phyloP scores from a whole-genome alignment of 2,329 filamentous ascomycete genomes.

The Pseudocercospora pini-densiflorae region DNA sequence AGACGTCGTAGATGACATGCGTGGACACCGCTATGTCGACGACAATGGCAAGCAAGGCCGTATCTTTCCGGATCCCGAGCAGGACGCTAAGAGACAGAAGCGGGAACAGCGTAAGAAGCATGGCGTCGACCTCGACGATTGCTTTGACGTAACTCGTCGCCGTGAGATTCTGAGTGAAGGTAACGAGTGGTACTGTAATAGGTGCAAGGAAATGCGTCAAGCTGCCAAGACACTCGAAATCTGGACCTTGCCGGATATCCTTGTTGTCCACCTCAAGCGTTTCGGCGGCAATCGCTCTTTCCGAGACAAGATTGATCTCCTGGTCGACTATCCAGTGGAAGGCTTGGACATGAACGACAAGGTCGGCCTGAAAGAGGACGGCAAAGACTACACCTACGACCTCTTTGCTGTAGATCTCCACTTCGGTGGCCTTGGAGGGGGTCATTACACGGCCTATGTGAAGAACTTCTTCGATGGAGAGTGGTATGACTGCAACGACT shows the following conservation, averaged over 20 bases:
- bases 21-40: slow-evolving; percentile 58
- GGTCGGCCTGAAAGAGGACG: slow-evolving; percentile 78
- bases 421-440: slow-evolving; percentile 88
- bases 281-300: slow-evolving; percentile 85
- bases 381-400: slow-evolving; percentile 85
- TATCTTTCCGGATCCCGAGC: slow-evolving; percentile 61
- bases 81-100: slow-evolving; percentile 66
- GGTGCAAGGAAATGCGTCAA: slow-evolving; percentile 90
- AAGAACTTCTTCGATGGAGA: slow-evolving; percentile 87
- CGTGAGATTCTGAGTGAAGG: slow-evolving; percentile 92
- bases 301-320: slow-evolving; percentile 87
- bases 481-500: slow-evolving; percentile 98
- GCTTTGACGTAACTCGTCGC: slow-evolving; percentile 91
- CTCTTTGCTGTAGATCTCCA: slow-evolving; percentile 96
- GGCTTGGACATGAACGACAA: slow-evolving; percentile 80
- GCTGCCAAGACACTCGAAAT: slow-evolving; percentile 97
- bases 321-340: slow-evolving; percentile 90
- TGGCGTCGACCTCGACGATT: slow-evolving; percentile 86
- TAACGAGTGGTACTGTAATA: slow-evolving; percentile 96
- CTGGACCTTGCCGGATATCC: slow-evolving; percentile 94
- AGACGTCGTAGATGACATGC: slow-evolving; percentile 54
- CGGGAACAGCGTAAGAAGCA: slow-evolving; percentile 70
- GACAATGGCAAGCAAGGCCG: slow-evolving; percentile 61
- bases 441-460: slow-evolving; percentile 93
- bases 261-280: slow-evolving; percentile 93